These are phyloP conservation scores for Phytopythium sindhum DNA, from an alignment of 352 stramenopile genomes.

Conservation along the genomic window DNA sequence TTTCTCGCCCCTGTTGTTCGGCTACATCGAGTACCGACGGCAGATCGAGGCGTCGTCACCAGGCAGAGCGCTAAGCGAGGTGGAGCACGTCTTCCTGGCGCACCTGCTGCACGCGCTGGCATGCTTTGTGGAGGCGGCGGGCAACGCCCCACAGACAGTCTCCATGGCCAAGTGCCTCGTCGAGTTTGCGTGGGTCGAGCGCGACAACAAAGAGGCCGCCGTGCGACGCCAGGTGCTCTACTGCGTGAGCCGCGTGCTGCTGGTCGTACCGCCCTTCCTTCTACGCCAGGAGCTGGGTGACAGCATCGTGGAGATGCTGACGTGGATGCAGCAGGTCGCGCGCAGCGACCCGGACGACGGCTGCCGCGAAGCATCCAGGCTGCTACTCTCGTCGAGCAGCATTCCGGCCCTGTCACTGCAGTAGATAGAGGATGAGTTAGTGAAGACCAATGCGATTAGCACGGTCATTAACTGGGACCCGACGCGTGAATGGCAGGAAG, in stretches of 20 bases:
- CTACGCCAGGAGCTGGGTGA: slow-evolving; percentile 54
- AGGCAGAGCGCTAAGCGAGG: slow-evolving; percentile 26
- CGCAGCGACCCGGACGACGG: slow-evolving; percentile 55
- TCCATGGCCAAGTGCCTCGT: slow-evolving; percentile 70
- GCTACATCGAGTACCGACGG: slow-evolving; percentile 58
- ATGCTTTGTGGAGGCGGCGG: slow-evolving; percentile 65
- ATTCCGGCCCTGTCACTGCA: slow-evolving; percentile 28
- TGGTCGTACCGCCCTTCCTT: slow-evolving; percentile 54
- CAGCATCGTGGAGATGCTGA: slow-evolving; percentile 34
- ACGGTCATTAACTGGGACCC: not conserved
- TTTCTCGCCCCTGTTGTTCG: slow-evolving; percentile 74
- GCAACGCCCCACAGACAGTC: slow-evolving; percentile 49
- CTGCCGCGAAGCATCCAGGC: slow-evolving; percentile 55
- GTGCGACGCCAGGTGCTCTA: slow-evolving; percentile 76
- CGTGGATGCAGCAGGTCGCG: slow-evolving; percentile 51
- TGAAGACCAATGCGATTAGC: not conserved
- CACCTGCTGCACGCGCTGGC: slow-evolving; percentile 67
- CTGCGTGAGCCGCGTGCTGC: slow-evolving; percentile 61
- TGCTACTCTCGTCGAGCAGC: slow-evolving; percentile 48
- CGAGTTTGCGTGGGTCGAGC: slow-evolving; percentile 67
- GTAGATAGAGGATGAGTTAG: not conserved
- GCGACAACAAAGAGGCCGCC: slow-evolving; percentile 33
- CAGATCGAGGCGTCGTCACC: slow-evolving; percentile 13
- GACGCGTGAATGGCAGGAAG: not conserved
- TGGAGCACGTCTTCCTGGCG: slow-evolving; percentile 68